Evolutionary conservation across 2,329 filamentous ascomycete species (phyloP), one percentile per base, ranked within the genome.

Genomic region (Raffaelea deltoideospora): DNA sequence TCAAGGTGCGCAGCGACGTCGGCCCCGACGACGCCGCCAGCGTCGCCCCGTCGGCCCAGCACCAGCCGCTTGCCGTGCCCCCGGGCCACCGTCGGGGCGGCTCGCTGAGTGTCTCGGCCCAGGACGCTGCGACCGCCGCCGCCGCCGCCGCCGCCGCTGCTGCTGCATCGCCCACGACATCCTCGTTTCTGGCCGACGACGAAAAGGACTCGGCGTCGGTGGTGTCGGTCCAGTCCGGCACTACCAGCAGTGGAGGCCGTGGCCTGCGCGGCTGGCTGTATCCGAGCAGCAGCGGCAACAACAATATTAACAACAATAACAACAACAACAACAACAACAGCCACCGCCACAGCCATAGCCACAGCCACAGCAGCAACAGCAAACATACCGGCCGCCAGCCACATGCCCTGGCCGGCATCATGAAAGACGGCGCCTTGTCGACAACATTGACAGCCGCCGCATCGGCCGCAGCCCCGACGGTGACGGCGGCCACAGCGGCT

Each of bases 1-100:
- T 96, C 54, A 75, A 79, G 26, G 77, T 87, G 29, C 80, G 86
- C 37, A 78, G 67, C 31, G 71, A 76, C 13, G 26, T 20, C 11
- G 41, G 36, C 28, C 28, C 14, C 22, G 31, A 15, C 20, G 33
- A 22, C n/a, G 22, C 14, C 26, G 23, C 10, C 26, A 21, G 19
- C 10, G 14, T 18, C 47, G 72, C n/a, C n/a, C n/a, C n/a, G n/a
- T n/a, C 11, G 31, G 17, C 23, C 21, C 15, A 15, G 17, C 11
- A 24, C 18, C n/a, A 13, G 39, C n/a, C n/a, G n/a, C n/a, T n/a
- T n/a, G n/a, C n/a, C n/a, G n/a, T 34, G 31, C 20, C 19, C 4
- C 31, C 13, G 22, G 37, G 8, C 11, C 26, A 5, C 26, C 26
- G 26, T 27, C 26, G 28, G 5, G 22, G 31, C 9, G 26, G 31